Evolutionary conservation across 176 grass and related monocot species (phyloP), one percentile per base, ranked within the genome.

Genomic region (Carex myosuroides): DNA sequence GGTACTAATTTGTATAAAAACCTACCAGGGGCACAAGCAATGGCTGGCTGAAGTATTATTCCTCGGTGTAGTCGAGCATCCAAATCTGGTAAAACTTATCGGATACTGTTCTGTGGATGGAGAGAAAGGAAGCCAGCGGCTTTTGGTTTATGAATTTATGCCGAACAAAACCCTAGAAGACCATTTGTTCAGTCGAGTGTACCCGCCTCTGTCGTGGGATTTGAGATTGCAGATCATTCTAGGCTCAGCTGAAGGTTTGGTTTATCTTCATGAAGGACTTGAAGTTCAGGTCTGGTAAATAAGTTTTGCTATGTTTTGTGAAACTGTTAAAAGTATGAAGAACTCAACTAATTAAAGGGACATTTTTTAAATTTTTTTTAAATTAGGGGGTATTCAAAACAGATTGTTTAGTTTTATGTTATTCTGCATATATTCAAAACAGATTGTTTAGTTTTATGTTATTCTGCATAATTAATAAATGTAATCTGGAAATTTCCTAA

Each of bases 91-190:
- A 24, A 93, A 88, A 76, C 89, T 98, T 12, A 75, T 98, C 14
- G 96, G 96, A 20, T 98, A 98, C 50, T 98, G 96, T 17, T 83
- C 91, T 3, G 83, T 89, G 71, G 91, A 95, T 66, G 87, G 88
- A 69, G 92, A 94, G 83, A 62, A 41, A 29, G 60, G 62, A 42
- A 92, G 70, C 33, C 83, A 98, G 1, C 85, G 96, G 65, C 77
- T 98, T 64, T 79, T 98, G 63, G 91, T 98, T 4, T 98, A 98
- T 53, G 96, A 98, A 65, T 95, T 95, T 82, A 92, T 98, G 92
- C 89, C 96, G 29, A 95, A 95, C 84, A 95, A 90, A 87, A 92
- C 76, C 52, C 63, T 98, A 37, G 96, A 98, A 13, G 91, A 98
- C 13, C 96, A 98, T 70, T 84, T 98, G 57, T 98, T 98, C 87